phyloP scores from a whole-genome alignment of 805 yeast species.

The Scheffersomyces spartinae region DNA sequence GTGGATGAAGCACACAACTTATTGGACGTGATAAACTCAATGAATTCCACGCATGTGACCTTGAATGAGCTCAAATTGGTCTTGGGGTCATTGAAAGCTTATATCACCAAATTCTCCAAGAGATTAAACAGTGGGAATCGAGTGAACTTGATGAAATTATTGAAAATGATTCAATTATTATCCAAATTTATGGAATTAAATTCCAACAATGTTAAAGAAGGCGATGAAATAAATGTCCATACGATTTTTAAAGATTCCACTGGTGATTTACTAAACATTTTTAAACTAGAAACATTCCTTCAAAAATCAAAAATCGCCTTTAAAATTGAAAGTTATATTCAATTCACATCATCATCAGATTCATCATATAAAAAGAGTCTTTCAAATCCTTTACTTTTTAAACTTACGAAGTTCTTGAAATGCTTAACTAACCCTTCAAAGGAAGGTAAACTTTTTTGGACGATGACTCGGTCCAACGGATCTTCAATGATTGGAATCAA shows the following conservation, averaged over 20 bases:
- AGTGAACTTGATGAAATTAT: slow-evolving; percentile 52
- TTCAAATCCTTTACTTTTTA: slow-evolving; percentile 52
- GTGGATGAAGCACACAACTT: slow-evolving; percentile 92
- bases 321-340: slow-evolving; percentile 67
- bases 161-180: slow-evolving; percentile 43
- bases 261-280: slow-evolving; percentile 62
- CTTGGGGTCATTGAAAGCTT: slow-evolving; percentile 37
- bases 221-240: slow-evolving; percentile 37
- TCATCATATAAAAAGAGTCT: slow-evolving; percentile 5
- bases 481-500: slow-evolving; percentile 33
- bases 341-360: too few relatives aligned
- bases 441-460: slow-evolving; percentile 75
- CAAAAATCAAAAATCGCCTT: slow-evolving; percentile 65
- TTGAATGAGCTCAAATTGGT: slow-evolving; percentile 35
- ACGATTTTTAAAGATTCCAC: slow-evolving; percentile 49
- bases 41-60: slow-evolving; percentile 54
- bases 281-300: slow-evolving; percentile 54
- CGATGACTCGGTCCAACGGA: slow-evolving; percentile 17
- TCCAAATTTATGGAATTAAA: slow-evolving; percentile 30
- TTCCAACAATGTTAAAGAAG: slow-evolving; percentile 30
- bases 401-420: slow-evolving; percentile 51
- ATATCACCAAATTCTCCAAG: slow-evolving; percentile 48
- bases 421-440: slow-evolving; percentile 60
- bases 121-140: slow-evolving; percentile 63
- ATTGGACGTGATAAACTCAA: slow-evolving; percentile 59